phyloP scores from a whole-genome alignment of 495 filamentous ascomycete species.

The Xylaria bambusicola region DNA sequence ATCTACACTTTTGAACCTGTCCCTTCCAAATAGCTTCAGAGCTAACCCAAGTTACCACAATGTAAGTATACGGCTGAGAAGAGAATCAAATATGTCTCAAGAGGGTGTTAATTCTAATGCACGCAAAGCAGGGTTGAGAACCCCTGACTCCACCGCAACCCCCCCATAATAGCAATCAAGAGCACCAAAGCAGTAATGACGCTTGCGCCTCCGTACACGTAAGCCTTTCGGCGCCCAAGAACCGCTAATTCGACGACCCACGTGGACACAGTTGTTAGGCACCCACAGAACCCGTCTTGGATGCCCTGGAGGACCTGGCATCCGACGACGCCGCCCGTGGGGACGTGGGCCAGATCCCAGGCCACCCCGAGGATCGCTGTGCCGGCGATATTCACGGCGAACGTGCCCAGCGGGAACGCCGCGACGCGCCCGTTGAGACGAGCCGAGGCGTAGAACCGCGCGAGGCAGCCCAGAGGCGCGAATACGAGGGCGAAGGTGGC shows the following conservation, averaged over 20 bases:
- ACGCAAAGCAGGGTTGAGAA: slow-evolving; percentile 56
- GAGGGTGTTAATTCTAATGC: slow-evolving; percentile 24
- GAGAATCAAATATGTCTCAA: too few species aligned
- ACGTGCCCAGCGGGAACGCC: slow-evolving; percentile 86
- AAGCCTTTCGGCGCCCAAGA: slow-evolving; percentile 66
- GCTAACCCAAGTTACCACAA: too few species aligned
- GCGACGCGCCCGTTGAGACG: slow-evolving; percentile 65
- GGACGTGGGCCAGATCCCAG: slow-evolving; percentile 70
- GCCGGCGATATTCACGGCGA: slow-evolving; percentile 78
- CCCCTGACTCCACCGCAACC: slow-evolving; percentile 72
- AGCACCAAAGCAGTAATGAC: slow-evolving; percentile 64
- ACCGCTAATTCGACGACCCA: slow-evolving; percentile 82
- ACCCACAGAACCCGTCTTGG: slow-evolving; percentile 90
- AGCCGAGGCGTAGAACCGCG: slow-evolving; percentile 71
- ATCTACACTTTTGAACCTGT: too few species aligned
- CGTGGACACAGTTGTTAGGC: slow-evolving; percentile 88
- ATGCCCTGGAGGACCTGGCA: slow-evolving; percentile 85
- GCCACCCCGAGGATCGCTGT: slow-evolving; percentile 65
- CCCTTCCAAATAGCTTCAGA: too few species aligned
- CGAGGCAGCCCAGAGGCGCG: slow-evolving; percentile 77
- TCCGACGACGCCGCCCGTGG: slow-evolving; percentile 53
- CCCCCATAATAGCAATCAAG: slow-evolving; percentile 76
- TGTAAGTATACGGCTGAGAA: too few species aligned
- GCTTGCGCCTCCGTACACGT: slow-evolving; percentile 72
- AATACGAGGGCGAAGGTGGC: slow-evolving; percentile 81